Evolutionary conservation across 2,329 filamentous ascomycete species (phyloP).

Genomic region (Erysiphe pisi): DNA sequence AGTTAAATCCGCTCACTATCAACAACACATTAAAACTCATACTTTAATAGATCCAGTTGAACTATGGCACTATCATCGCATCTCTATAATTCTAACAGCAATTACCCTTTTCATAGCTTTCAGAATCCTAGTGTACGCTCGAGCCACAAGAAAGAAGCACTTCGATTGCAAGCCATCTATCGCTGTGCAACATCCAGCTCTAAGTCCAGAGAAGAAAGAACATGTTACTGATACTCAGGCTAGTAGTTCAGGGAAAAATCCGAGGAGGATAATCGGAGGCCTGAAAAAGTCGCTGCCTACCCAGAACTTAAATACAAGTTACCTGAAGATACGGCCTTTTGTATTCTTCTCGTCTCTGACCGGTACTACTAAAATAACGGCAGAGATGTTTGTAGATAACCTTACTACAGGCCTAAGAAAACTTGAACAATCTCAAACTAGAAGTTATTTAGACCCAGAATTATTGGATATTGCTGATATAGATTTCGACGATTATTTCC

Average conservation of each 20-base stretch:
- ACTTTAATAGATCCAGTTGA: conserved; percentile 23
- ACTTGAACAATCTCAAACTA: conserved; percentile 34
- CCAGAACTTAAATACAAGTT: conserved; percentile 34
- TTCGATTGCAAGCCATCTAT: not conserved
- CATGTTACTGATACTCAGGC: conserved; percentile 32
- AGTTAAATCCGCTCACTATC: too few species aligned
- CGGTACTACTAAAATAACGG: conserved; percentile 66
- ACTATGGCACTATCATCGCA: conserved; percentile 27
- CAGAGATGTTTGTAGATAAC: conserved; percentile 50
- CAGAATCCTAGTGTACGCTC: not conserved
- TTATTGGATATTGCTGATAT: conserved; percentile 71
- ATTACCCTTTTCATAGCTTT: conserved; percentile 18
- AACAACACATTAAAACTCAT: too few species aligned
- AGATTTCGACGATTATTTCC: conserved; percentile 89
- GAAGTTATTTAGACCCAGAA: conserved; percentile 47
- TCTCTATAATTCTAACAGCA: conserved; percentile 16
- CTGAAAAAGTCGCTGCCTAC: conserved; percentile 34
- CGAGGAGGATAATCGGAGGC: conserved; percentile 37
- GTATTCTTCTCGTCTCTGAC: conserved; percentile 88
- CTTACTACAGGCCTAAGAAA: conserved; percentile 41
- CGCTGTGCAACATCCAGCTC: conserved; percentile 27
- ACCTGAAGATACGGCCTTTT: conserved; percentile 54
- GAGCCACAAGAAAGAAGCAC: not conserved
- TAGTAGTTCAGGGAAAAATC: conserved; percentile 35
- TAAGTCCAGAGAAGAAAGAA: conserved; percentile 33